A percentile compares a stretch with the other conserved stretches of the same genome.
These are phyloP conservation scores for Amphicarpaea edgeworthii DNA, from an alignment of 306 rosid genomes.

Conservation along the genomic window DNA sequence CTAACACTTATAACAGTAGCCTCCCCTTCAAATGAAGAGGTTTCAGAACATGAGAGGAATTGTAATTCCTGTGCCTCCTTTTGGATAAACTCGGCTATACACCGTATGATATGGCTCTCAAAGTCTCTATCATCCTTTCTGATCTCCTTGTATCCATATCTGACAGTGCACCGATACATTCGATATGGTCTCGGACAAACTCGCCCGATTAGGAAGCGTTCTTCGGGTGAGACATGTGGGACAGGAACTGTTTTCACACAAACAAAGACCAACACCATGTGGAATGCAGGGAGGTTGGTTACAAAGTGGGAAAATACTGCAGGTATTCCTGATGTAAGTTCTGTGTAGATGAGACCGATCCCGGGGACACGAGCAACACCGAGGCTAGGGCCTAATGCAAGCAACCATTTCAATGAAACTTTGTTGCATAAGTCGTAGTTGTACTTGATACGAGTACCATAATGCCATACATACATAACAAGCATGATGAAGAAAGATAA, in stretches of 20 bases:
- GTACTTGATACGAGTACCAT: conserved; percentile 76
- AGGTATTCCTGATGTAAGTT: conserved; percentile 85
- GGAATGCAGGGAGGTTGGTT: conserved; percentile 92
- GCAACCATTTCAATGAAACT: conserved; percentile 83
- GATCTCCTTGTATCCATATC: conserved; percentile 90
- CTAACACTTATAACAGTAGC: conserved; percentile 81
- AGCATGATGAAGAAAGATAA: conserved; percentile 67
- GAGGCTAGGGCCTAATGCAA: conserved; percentile 86
- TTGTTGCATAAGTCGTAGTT: conserved; percentile 77
- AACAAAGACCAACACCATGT: conserved; percentile 80
- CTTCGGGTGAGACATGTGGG: conserved; percentile 81
- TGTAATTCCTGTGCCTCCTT: conserved; percentile 83
- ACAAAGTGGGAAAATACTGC: conserved; percentile 88
- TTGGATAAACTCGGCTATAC: conserved; percentile 81
- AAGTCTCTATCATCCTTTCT: conserved; percentile 73
- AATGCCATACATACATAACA: conserved; percentile 83
- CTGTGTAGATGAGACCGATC: conserved; percentile 89
- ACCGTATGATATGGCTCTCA: conserved; percentile 75
- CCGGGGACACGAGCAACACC: conserved; percentile 94
- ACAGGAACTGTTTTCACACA: conserved; percentile 88
- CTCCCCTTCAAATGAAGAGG: conserved; percentile 63
- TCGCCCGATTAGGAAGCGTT: conserved; percentile 86
- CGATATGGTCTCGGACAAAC: conserved; percentile 78
- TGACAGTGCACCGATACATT: conserved; percentile 82
- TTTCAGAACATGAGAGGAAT: conserved; percentile 58